Evolutionary conservation across 2,329 filamentous ascomycete genomes (phyloP), one percentile per base, ranked within the genome.

Genomic region (Aspergillus candidus): DNA sequence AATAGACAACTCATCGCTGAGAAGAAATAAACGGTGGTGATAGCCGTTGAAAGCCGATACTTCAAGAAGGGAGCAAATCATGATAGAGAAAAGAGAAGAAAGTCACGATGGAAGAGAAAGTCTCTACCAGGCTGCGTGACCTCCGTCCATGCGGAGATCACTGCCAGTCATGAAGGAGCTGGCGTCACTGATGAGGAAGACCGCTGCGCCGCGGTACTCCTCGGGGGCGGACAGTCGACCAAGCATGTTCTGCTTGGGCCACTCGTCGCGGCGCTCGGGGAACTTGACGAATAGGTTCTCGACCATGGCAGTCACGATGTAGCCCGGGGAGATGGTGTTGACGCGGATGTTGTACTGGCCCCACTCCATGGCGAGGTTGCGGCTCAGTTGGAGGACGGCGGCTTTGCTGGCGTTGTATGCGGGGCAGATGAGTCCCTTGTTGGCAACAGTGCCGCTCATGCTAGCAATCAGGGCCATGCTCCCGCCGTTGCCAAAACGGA

Each of bases 171-270:
- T 77, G 59, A 78, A 79, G 47, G 66, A 71, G 55, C 72, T 76
- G 6, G 71, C 72, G 49, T 74, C 70, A 44, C 69, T 72, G 29
- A 74, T 54, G 47, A 73, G 56, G 51, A 73, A 74, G 32, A 74
- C 65, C 1, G 70, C 69, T 1, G 70, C 70, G 5, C 71, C 83
- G 38, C 83, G 77, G 64, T 85, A 87, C 63, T 89, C 84, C 38
- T 80, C 72, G 0, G 84, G 83, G 15, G 67, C 69, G 58, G 82
- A 85, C 47, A 88, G 71, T 30, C 80, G 76, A 22, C 77, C 81
- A 41, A 94, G 73, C 88, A 94, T 93, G 67, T 94, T 94, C 67
- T 91, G 83, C 56, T 77, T 83, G 12, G 86, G 80, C 89, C 89
- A 94, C 48, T 82, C 77, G 7, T 61, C 89, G 64, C 91, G 93